Percentiles rank a stretch among this genome's conserved stretches.
phyloP scores from a whole-genome alignment of 805 yeast species.

The Deakozyma indianensis region DNA sequence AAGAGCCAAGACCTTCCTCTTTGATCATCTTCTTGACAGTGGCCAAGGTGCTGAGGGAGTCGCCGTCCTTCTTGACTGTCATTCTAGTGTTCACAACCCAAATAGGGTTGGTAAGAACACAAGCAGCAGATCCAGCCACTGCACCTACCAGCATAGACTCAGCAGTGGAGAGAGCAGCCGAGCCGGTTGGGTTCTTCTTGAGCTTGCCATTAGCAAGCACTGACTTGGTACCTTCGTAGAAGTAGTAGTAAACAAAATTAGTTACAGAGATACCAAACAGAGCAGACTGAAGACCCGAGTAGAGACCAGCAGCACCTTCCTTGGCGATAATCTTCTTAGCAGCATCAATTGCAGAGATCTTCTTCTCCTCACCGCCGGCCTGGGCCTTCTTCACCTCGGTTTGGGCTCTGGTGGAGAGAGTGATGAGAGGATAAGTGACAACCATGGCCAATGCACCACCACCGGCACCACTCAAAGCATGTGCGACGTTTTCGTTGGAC shows the following conservation, averaged over 20 bases:
- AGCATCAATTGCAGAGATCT: constrained; percentile 22
- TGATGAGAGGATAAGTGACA: constrained; percentile 79
- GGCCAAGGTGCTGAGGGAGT: constrained; percentile 32
- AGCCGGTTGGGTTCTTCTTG: constrained; percentile 11
- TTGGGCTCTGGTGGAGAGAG: constrained; percentile 79
- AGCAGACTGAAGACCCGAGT: constrained; percentile 81
- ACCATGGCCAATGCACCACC: constrained; percentile 84
- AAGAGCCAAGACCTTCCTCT: constrained; percentile 54
- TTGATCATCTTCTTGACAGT: constrained; percentile 49
- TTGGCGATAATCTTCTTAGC: constrained; percentile 34
- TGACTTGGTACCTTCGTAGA: constrained; percentile 54
- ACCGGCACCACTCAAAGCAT: constrained; percentile 89
- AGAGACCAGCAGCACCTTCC: constrained; percentile 56
- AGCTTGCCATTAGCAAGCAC: constrained; percentile 17
- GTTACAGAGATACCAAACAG: constrained; percentile 73
- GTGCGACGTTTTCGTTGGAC: constrained; percentile 40
- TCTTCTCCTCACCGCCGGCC: constrained; percentile 9
- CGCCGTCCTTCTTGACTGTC: constrained; percentile 39
- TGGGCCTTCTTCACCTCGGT: constrained; percentile 28
- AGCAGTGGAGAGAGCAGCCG: constrained; percentile 28
- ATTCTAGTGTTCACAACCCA: constrained; percentile 92
- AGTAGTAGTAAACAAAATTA: constrained; percentile 81
- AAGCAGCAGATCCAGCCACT: constrained; percentile 76
- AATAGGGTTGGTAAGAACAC: constrained; percentile 73
- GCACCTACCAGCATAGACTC: constrained; percentile 71